A percentile compares a stretch with the other conserved stretches of the same genome.
Evolutionary conservation across 2,329 filamentous ascomycete genomes (phyloP).

Genomic region (Magnaporthiopsis poae): DNA sequence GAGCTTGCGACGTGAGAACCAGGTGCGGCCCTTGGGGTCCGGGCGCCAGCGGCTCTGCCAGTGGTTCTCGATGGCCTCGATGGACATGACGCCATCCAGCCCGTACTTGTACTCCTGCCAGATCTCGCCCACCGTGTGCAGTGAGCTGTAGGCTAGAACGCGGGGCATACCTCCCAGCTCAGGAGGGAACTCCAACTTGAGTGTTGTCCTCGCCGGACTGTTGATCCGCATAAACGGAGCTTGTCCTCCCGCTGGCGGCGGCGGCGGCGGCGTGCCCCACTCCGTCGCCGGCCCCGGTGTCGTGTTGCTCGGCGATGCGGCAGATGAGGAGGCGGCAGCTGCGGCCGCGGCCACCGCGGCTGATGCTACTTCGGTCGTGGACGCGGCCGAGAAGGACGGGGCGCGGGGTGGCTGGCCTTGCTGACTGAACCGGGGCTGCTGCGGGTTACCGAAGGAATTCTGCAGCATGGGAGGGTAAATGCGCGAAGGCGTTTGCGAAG

Average conservation of each 20-base stretch:
- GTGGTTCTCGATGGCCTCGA: constrained; percentile 24
- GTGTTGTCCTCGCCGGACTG: constrained; percentile 10
- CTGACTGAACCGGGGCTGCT: background rate
- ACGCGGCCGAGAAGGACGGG: background rate
- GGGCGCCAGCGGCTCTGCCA: constrained; percentile 29
- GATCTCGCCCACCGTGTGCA: constrained; percentile 26
- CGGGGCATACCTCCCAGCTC: constrained; percentile 21
- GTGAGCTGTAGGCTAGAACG: constrained; percentile 23
- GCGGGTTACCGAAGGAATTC: background rate
- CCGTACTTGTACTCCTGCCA: constrained; percentile 29
- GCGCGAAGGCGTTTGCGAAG: background rate
- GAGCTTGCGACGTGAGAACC: constrained; percentile 29
- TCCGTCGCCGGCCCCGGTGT: background rate
- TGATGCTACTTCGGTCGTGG: background rate
- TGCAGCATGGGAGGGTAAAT: background rate
- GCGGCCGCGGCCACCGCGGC: background rate
- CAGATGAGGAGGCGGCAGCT: background rate
- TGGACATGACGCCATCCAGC: constrained; percentile 25
- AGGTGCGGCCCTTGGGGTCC: constrained; percentile 26
- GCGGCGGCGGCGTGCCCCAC: background rate
- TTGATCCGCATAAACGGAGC: constrained; percentile 1
- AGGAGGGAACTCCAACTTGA: constrained; percentile 18
- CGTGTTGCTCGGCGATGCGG: background rate
- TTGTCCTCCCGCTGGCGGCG: background rate
- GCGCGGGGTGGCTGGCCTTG: background rate